Percentiles rank a stretch among this genome's conserved stretches.
Evolutionary conservation across 805 yeast species (phyloP).

Genomic region (Tanozyma kutaoensis): DNA sequence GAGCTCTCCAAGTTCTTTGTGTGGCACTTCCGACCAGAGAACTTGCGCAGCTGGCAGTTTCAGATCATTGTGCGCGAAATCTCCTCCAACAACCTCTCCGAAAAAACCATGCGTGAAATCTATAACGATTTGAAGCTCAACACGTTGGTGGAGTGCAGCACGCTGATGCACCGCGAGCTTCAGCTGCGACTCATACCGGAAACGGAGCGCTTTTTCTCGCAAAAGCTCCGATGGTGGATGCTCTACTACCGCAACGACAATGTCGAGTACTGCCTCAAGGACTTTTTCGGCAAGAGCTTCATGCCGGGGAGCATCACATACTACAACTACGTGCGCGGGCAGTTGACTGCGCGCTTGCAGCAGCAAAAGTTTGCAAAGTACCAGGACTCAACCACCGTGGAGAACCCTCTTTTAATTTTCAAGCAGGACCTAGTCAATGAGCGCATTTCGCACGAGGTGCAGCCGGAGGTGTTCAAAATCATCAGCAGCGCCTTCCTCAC

Average conservation of each 20-base stretch:
- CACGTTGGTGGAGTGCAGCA: slow-evolving; percentile 15
- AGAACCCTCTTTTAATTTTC: slow-evolving; percentile 17
- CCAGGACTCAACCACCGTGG: slow-evolving; percentile 2
- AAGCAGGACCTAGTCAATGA: slow-evolving; percentile 17
- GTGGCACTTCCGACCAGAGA: slow-evolving; percentile 13
- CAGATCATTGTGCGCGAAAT: slow-evolving; percentile 5
- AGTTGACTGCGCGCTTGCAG: slow-evolving; percentile 15
- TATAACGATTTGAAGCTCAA: slow-evolving; percentile 10
- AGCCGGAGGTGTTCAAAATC: slow-evolving; percentile 19
- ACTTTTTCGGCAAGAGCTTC: slow-evolving; percentile 18
- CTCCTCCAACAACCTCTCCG: slow-evolving; percentile 4
- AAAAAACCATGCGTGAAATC: slow-evolving; percentile 6
- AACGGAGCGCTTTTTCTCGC: slow-evolving; percentile 14
- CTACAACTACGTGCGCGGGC: slow-evolving; percentile 24
- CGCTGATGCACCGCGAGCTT: slow-evolving; percentile 20
- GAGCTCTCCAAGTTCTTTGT: slow-evolving; percentile 18
- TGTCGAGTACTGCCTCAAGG: slow-evolving; percentile 28
- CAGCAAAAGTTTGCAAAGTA: slow-evolving; percentile 12
- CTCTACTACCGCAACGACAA: slow-evolving; percentile 28
- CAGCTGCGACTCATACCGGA: slow-evolving; percentile 20
- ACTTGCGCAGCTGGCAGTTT: slow-evolving; percentile 10
- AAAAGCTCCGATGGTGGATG: slow-evolving; percentile 26
- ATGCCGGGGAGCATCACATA: slow-evolving; percentile 25
- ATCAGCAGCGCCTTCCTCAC: slow-evolving; percentile 16
- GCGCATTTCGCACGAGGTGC: slow-evolving; percentile 18